Evolutionary conservation across 352 stramenopile species (phyloP).

Genomic region (Thalassiosira exigua): DNA sequence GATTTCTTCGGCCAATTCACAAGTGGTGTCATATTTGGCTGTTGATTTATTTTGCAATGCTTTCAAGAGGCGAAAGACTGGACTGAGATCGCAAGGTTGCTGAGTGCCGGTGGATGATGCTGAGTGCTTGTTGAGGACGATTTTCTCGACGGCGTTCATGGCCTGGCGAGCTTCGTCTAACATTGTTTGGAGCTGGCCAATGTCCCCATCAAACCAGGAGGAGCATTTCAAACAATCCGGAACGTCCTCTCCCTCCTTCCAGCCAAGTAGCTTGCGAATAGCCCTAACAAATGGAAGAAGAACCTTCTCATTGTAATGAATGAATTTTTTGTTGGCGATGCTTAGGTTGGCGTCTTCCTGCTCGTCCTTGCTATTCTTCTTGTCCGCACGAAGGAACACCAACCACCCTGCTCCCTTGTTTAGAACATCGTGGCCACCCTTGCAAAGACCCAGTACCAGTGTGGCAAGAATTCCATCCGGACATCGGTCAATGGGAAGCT

Average conservation of each 20-base stretch:
- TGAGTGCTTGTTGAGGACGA: conserved; percentile 20
- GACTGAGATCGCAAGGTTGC: conserved; percentile 14
- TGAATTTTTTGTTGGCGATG: conserved; percentile 11
- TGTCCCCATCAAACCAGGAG: too few relatives aligned
- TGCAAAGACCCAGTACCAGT: conserved; percentile 14
- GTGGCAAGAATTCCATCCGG: conserved; percentile 13
- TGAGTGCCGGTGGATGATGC: conserved; percentile 13
- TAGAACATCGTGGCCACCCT: conserved; percentile 20
- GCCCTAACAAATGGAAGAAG: conserved; percentile 23
- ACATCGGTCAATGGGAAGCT: neutral
- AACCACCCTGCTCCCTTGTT: conserved; percentile 4
- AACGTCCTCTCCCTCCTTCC: neutral
- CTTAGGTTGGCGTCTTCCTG: neutral
- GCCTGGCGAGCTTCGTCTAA: too few relatives aligned
- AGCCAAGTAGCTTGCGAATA: conserved; percentile 20
- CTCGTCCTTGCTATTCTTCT: neutral
- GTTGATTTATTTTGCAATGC: conserved; percentile 2
- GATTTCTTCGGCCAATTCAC: neutral
- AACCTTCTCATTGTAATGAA: conserved; percentile 29
- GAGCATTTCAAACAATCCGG: conserved; percentile 4
- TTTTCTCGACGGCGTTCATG: conserved; percentile 8
- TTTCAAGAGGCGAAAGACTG: conserved; percentile 20
- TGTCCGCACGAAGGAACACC: neutral
- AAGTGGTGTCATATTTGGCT: conserved; percentile 17
- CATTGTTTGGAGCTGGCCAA: too few relatives aligned